Conservation (phyloP, 805 yeast species). For the Metschnikowia vanudenii region DNA sequence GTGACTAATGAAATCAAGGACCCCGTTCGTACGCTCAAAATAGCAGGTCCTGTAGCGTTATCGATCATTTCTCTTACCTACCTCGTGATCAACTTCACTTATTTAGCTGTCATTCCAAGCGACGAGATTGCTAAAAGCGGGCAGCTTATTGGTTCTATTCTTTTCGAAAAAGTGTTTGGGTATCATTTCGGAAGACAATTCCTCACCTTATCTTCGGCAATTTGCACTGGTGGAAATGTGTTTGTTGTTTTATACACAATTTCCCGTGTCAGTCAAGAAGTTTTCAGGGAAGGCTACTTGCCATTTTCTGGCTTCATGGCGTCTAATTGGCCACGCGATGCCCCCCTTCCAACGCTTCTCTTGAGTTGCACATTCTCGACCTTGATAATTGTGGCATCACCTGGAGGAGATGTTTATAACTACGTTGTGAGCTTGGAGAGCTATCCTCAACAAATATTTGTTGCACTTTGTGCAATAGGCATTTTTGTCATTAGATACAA, state of each 20-base stretch:
- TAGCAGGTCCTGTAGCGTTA: slow-evolving; percentile 60
- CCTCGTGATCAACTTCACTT: slow-evolving; percentile 53
- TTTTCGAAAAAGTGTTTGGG: slow-evolving; percentile 58
- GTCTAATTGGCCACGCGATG: slow-evolving; percentile 53
- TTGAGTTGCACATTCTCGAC: slow-evolving; percentile 45
- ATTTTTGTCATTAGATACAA: slow-evolving; percentile 51
- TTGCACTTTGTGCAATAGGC: slow-evolving; percentile 55
- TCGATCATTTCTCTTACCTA: slow-evolving; percentile 48
- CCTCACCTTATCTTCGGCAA: slow-evolving; percentile 54
- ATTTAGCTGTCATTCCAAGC: slow-evolving; percentile 51
- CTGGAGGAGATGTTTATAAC: slow-evolving; percentile 50
- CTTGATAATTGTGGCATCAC: slow-evolving; percentile 37
- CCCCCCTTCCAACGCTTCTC: slow-evolving; percentile 53
- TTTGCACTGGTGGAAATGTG: slow-evolving; percentile 63
- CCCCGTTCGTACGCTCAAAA: slow-evolving; percentile 54
- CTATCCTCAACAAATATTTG: slow-evolving; percentile 49
- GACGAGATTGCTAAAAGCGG: slow-evolving; percentile 55
- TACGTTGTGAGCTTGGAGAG: slow-evolving; percentile 53
- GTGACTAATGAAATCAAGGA: slow-evolving; percentile 61
- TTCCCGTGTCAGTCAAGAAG: slow-evolving; percentile 64
- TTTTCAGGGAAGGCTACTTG: slow-evolving; percentile 59
- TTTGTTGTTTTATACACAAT: slow-evolving; percentile 59
- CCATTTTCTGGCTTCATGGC: slow-evolving; percentile 55
- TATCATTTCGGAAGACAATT: slow-evolving; percentile 50
- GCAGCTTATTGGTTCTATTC: slow-evolving; percentile 56